These are phyloP conservation scores for Aphanocladium album DNA, from an alignment of 2,329 filamentous ascomycete species.

Conservation along the genomic window DNA sequence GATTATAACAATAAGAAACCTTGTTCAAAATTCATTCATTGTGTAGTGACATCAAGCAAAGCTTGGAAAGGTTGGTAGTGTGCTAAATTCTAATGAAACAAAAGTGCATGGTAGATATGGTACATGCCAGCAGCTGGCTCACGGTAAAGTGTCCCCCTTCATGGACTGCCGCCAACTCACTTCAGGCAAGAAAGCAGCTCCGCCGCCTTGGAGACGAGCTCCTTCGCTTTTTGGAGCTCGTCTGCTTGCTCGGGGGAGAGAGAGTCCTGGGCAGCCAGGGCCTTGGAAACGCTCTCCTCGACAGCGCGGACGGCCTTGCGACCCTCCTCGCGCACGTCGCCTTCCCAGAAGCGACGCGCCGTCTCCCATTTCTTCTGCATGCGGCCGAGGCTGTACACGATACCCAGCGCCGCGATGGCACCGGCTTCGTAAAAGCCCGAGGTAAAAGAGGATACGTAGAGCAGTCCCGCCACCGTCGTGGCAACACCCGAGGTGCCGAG, in stretches of 20 bases:
- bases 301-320: constrained; percentile 55
- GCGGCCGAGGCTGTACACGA: constrained; percentile 53
- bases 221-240: constrained; percentile 36
- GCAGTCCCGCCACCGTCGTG: constrained; percentile 47
- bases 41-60: neutral
- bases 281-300: constrained; percentile 47
- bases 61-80: neutral
- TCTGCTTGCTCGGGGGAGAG: constrained; percentile 22
- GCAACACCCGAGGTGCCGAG: constrained; percentile 65
- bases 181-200: constrained; percentile 44
- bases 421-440: constrained; percentile 56
- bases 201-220: constrained; percentile 45
- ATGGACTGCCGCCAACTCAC: constrained; percentile 24
- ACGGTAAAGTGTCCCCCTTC: neutral
- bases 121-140: neutral
- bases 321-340: constrained; percentile 61
- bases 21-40: neutral
- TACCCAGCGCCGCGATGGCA: constrained; percentile 55
- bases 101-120: neutral
- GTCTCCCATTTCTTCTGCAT: constrained; percentile 61
- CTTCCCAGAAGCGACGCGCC: constrained; percentile 58
- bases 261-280: constrained; percentile 32
- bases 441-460: constrained; percentile 52
- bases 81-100: constrained; percentile 3
- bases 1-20: constrained; percentile 5